A percentile compares a stretch with the other conserved stretches of the same genome.
These are phyloP conservation scores for Penicillium sp. DNA, from an alignment of 2,329 filamentous ascomycete species.

Conservation along the genomic window DNA sequence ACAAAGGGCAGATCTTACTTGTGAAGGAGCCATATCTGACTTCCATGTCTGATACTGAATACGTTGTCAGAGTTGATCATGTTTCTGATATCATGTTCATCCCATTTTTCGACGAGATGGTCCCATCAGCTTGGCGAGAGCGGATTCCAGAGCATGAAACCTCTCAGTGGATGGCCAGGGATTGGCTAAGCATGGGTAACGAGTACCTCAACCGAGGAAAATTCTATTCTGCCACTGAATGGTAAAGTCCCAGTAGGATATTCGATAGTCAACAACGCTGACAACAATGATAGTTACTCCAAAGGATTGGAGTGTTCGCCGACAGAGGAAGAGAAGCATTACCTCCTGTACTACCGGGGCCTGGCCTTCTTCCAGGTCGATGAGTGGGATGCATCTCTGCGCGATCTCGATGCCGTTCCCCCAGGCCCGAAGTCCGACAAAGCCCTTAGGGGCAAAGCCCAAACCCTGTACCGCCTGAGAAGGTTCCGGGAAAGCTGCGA, in stretches of 20 bases:
- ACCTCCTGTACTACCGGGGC: slow-evolving; percentile 29
- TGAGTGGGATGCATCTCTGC: slow-evolving; percentile 29
- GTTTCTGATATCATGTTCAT: slow-evolving; percentile 43
- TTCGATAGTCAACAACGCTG: not conserved
- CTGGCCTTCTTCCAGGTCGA: slow-evolving; percentile 25
- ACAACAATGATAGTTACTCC: slow-evolving; percentile 29
- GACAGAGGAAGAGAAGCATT: slow-evolving; percentile 33
- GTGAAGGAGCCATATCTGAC: slow-evolving; percentile 51
- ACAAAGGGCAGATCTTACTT: slow-evolving; percentile 30
- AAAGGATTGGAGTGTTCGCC: slow-evolving; percentile 28
- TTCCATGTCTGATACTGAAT: slow-evolving; percentile 30
- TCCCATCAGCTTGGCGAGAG: slow-evolving; percentile 35
- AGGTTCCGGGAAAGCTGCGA: slow-evolving; percentile 32
- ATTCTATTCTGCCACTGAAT: not conserved
- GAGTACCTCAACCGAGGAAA: not conserved
- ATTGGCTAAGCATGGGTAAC: not conserved
- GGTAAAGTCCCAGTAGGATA: not conserved
- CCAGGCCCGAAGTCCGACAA: slow-evolving; percentile 30
- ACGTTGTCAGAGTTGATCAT: slow-evolving; percentile 48
- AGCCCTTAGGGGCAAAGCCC: slow-evolving; percentile 38
- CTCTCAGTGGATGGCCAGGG: not conserved
- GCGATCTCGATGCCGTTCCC: slow-evolving; percentile 20
- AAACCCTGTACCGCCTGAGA: slow-evolving; percentile 38
- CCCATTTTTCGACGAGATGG: slow-evolving; percentile 26
- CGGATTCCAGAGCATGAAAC: not conserved